Conservation (phyloP, 2,329 filamentous ascomycete species). For the Rhynchosporium agropyri region DNA sequence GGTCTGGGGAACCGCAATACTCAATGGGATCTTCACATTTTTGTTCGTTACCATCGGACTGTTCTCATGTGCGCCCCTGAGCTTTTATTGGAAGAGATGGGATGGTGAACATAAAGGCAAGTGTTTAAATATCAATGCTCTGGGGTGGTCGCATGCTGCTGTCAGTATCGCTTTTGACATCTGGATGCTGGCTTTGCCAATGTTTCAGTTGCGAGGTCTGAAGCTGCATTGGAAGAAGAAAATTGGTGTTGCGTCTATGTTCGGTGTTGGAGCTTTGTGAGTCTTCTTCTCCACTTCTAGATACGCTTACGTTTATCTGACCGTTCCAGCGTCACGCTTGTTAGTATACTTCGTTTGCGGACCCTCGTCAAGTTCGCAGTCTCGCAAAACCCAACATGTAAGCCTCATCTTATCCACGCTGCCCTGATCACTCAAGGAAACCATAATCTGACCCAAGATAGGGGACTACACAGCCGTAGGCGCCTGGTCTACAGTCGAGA, state of each 20-base stretch:
- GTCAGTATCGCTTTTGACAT: slow-evolving; percentile 56
- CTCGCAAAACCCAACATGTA: slow-evolving; percentile 31
- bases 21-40: slow-evolving; percentile 47
- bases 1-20: slow-evolving; percentile 48
- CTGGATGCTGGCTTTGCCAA: slow-evolving; percentile 55
- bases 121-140: slow-evolving; percentile 53
- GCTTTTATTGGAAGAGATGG: slow-evolving; percentile 57
- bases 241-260: slow-evolving; percentile 53
- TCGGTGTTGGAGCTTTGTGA: slow-evolving; percentile 40
- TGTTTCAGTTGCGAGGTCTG: slow-evolving; percentile 49
- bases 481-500: slow-evolving; percentile 35
- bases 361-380: slow-evolving; percentile 34
- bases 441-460: background rate
- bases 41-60: slow-evolving; percentile 44
- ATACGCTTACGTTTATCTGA: background rate
- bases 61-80: slow-evolving; percentile 56
- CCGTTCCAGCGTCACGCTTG: slow-evolving; percentile 33
- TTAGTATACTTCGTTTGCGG: slow-evolving; percentile 36
- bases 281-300: background rate
- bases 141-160: slow-evolving; percentile 55
- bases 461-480: slow-evolving; percentile 32
- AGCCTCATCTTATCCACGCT: background rate
- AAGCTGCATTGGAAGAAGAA: slow-evolving; percentile 53
- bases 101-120: slow-evolving; percentile 50
- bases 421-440: background rate